Conservation (phyloP, 371 early-diverging fungal genomes). For the Mortierella sp. region DNA sequence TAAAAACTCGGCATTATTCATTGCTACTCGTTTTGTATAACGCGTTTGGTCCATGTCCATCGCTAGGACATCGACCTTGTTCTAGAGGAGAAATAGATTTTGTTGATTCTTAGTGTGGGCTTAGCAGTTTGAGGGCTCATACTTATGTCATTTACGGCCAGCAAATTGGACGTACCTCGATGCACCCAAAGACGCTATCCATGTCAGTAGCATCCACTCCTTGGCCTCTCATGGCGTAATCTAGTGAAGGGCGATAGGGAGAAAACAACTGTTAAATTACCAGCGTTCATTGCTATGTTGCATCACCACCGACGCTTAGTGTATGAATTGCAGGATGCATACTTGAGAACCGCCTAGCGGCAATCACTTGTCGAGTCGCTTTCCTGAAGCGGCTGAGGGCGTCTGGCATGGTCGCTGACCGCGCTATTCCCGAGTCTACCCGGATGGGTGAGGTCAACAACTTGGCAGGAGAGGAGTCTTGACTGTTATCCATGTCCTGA, state of each 20-base stretch:
- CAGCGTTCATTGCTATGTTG: neutral
- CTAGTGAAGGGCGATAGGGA: slow-evolving; percentile 1
- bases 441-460: too few relatives aligned
- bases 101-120: too few relatives aligned
- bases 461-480: too few relatives aligned
- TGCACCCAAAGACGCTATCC: slow-evolving; percentile 43
- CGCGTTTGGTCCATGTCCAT: slow-evolving; percentile 32
- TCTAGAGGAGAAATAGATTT: slow-evolving; percentile 3
- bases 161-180: slow-evolving; percentile 29
- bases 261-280: neutral
- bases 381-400: slow-evolving; percentile 20
- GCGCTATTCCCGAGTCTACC: neutral
- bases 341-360: slow-evolving; percentile 23
- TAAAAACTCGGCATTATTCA: slow-evolving; percentile 36
- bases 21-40: slow-evolving; percentile 7
- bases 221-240: slow-evolving; percentile 29
- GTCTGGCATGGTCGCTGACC: slow-evolving; percentile 6
- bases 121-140: neutral
- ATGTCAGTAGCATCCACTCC: slow-evolving; percentile 46
- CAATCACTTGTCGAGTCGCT: slow-evolving; percentile 2
- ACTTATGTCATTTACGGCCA: slow-evolving; percentile 2
- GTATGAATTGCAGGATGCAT: neutral
- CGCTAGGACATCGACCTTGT: slow-evolving; percentile 24
- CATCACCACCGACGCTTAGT: too few relatives aligned
- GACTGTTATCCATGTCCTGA: too few relatives aligned